Evolutionary conservation across 805 yeast genomes (phyloP).

Genomic region (Ogataea kodamae): DNA sequence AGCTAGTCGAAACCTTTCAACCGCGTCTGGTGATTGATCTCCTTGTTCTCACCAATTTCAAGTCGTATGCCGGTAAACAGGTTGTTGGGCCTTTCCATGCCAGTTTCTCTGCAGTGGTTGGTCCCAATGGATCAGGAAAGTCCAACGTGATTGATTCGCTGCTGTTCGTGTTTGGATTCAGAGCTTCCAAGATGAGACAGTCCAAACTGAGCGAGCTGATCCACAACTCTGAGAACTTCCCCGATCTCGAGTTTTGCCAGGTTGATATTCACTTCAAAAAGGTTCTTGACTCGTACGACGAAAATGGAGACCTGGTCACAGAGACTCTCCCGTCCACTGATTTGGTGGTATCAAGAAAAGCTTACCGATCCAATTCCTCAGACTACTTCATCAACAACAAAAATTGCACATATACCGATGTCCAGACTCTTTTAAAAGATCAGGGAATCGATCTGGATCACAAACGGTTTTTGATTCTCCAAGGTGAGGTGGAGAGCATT

Average conservation of each 20-base stretch:
- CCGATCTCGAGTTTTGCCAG: constrained; percentile 67
- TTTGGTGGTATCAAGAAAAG: constrained; percentile 75
- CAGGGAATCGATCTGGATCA: constrained; percentile 94
- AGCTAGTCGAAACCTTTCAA: constrained; percentile 16
- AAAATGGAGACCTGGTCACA: constrained; percentile 30
- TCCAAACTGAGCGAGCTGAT: constrained; percentile 88
- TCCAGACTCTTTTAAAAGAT: constrained; percentile 65
- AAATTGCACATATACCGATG: constrained; percentile 72
- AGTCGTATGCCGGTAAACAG: constrained; percentile 93
- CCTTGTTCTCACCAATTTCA: constrained; percentile 78
- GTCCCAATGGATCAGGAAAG: constrained; percentile 98
- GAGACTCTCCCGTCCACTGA: constrained; percentile 50
- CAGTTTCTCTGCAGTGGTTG: constrained; percentile 94
- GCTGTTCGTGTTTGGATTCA: constrained; percentile 93
- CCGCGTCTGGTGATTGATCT: constrained; percentile 70
- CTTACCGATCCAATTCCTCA: constrained; percentile 71
- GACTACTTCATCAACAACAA: constrained; percentile 71
- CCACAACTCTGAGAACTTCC: constrained; percentile 78
- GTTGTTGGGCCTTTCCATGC: constrained; percentile 92
- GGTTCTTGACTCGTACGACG: constrained; percentile 51
- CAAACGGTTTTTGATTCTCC: constrained; percentile 88
- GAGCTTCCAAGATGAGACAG: constrained; percentile 96
- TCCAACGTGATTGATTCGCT: constrained; percentile 97
- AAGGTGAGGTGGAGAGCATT: constrained; percentile 97
- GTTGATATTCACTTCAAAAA: constrained; percentile 88